Conservation (phyloP, 305 asterid species). For the Rubia balearica region DNA sequence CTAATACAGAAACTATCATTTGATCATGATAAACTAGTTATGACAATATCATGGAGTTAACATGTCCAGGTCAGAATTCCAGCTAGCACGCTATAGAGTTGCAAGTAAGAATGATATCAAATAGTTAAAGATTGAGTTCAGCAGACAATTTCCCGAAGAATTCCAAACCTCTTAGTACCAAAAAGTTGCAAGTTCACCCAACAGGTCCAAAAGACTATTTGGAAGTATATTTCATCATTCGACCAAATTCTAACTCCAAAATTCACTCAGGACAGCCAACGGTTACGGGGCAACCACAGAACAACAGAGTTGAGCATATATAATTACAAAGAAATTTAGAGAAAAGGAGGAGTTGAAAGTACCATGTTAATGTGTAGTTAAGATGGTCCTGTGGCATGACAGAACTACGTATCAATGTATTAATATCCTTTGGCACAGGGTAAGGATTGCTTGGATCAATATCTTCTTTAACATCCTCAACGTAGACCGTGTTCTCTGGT, state of each 20-base stretch:
- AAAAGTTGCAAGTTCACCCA: not conserved
- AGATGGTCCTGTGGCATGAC: slow-evolving; percentile 97
- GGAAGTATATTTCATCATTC: not conserved
- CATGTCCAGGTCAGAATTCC: not conserved
- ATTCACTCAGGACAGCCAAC: not conserved
- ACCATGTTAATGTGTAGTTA: slow-evolving; percentile 84
- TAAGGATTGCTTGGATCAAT: slow-evolving; percentile 67
- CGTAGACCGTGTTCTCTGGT: slow-evolving; percentile 58
- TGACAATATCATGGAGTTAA: not conserved
- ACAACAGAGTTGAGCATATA: not conserved
- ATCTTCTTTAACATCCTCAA: slow-evolving; percentile 69
- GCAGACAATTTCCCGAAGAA: not conserved
- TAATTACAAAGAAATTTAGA: slow-evolving; percentile 7
- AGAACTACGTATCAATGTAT: slow-evolving; percentile 60
- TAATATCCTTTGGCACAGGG: slow-evolving; percentile 76
- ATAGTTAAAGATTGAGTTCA: not conserved
- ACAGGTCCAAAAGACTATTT: not conserved
- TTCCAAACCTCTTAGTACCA: not conserved
- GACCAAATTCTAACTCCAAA: slow-evolving; percentile 4
- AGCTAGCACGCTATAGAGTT: not conserved
- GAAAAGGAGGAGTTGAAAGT: slow-evolving; percentile 18
- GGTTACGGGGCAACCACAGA: not conserved
- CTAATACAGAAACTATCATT: not conserved
- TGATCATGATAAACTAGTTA: not conserved
- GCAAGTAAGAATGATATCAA: not conserved